Evolutionary conservation across 192 early-diverging fungal genomes (phyloP).

Genomic region (Coemansia sp.): DNA sequence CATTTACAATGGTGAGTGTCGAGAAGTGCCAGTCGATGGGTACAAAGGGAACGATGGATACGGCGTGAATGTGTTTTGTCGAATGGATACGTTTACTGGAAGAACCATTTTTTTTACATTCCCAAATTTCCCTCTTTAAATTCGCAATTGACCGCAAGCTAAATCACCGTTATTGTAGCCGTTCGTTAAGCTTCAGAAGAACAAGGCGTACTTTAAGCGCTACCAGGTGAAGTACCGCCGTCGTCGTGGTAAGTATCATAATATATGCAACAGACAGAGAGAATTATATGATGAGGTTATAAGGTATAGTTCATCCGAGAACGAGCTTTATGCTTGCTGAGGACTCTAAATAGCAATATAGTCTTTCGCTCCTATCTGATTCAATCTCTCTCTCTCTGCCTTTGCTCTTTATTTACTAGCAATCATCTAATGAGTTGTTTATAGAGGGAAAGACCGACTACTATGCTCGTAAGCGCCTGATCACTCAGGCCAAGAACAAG

Average conservation of each 20-base stretch:
- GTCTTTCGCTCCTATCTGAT: slow-evolving; percentile 94
- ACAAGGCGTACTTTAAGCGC: slow-evolving; percentile 99
- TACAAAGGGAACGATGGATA: slow-evolving; percentile 1
- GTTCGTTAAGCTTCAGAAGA: slow-evolving; percentile 86
- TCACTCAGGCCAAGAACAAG: slow-evolving; percentile 99
- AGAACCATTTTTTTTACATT: slow-evolving; percentile 1
- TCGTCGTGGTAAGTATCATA: slow-evolving; percentile 77
- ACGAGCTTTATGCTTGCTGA: slow-evolving; percentile 53
- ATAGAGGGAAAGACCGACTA: slow-evolving; percentile 99
- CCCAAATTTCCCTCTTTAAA: background rate
- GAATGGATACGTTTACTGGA: background rate
- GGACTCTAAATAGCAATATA: slow-evolving; percentile 43
- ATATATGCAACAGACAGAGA: background rate
- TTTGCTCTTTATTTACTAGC: background rate
- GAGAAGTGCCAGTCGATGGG: background rate
- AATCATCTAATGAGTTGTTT: background rate
- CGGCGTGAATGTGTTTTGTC: background rate
- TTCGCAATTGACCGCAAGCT: background rate
- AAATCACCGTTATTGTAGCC: slow-evolving; percentile 42
- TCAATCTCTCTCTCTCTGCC: background rate
- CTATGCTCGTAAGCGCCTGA: slow-evolving; percentile 98
- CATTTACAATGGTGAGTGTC: slow-evolving; percentile 40
- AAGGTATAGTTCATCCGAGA: slow-evolving; percentile 78
- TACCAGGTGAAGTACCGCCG: slow-evolving; percentile 99
- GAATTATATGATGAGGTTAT: slow-evolving; percentile 60